Evolutionary conservation across 2,329 filamentous ascomycete genomes (phyloP).

Genomic region (Plenodomus biglobosus): DNA sequence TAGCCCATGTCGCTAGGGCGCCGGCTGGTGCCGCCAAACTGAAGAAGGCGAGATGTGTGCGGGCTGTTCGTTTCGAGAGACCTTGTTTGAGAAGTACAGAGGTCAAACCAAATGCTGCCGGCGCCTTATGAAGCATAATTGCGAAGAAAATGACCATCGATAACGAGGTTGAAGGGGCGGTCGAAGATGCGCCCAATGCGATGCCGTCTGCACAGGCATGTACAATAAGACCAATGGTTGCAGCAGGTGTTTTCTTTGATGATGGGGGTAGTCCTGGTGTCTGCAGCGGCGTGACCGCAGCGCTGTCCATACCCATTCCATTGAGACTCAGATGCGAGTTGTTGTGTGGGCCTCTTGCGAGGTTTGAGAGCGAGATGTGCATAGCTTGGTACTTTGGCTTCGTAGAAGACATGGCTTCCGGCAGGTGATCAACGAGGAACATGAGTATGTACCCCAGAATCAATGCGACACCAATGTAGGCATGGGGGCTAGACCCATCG

Average conservation of each 20-base stretch:
- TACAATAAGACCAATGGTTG: conserved; percentile 92
- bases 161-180: conserved; percentile 62
- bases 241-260: conserved; percentile 37
- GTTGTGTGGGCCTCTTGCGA: conserved; percentile 58
- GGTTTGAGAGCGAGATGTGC: conserved; percentile 85
- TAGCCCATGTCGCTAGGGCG: conserved; percentile 77
- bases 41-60: conserved; percentile 86
- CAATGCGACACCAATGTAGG: conserved; percentile 83
- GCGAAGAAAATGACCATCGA: conserved; percentile 92
- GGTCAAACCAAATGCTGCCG: conserved; percentile 91
- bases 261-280: conserved; percentile 42
- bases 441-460: conserved; percentile 91
- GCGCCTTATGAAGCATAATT: conserved; percentile 97
- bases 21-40: conserved; percentile 87
- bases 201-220: conserved; percentile 95
- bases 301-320: conserved; percentile 28
- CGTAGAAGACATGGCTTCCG: conserved; percentile 46
- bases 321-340: conserved; percentile 42
- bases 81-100: conserved; percentile 89
- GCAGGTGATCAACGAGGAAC: conserved; percentile 78
- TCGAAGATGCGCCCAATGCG: conserved; percentile 83
- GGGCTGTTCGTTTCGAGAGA: conserved; percentile 78
- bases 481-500: conserved; percentile 57
- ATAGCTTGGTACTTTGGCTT: conserved; percentile 68
- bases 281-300: conserved; percentile 26